Evolutionary conservation across 2,329 filamentous ascomycete species (phyloP).

Genomic region (Neurospora sp.): DNA sequence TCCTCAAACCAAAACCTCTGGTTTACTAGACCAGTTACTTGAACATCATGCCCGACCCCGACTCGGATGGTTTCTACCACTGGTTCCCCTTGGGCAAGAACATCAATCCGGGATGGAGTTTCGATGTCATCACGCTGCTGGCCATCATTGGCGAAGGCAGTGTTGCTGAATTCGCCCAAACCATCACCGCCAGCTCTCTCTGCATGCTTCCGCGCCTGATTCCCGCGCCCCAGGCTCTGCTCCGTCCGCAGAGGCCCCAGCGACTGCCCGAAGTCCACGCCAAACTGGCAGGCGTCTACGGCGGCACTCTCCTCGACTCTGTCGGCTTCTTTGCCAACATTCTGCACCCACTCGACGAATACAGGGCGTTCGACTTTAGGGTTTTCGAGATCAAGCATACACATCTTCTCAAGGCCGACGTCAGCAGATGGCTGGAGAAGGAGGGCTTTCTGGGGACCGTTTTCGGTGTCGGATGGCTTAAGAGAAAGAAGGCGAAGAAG

Average conservation of each 20-base stretch:
- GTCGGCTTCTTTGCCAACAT: slow-evolving; percentile 55
- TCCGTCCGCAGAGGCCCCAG: slow-evolving; percentile 44
- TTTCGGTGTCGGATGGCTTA: background rate
- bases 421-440: background rate
- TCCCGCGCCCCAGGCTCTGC: slow-evolving; percentile 52
- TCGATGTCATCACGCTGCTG: slow-evolving; percentile 53
- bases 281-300: slow-evolving; percentile 48
- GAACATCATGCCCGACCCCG: background rate
- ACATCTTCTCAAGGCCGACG: slow-evolving; percentile 19
- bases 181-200: slow-evolving; percentile 47
- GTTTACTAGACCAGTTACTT: background rate
- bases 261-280: slow-evolving; percentile 46
- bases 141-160: slow-evolving; percentile 53
- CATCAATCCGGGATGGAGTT: slow-evolving; percentile 37
- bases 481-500: background rate
- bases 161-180: slow-evolving; percentile 47
- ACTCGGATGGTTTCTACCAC: slow-evolving; percentile 1
- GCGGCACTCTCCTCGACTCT: slow-evolving; percentile 42
- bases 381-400: slow-evolving; percentile 39
- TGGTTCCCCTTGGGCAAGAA: slow-evolving; percentile 35
- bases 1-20: background rate
- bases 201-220: slow-evolving; percentile 51
- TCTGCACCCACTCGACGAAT: slow-evolving; percentile 43
- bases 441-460: background rate
- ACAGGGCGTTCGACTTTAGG: slow-evolving; percentile 37